Evolutionary conservation across 1,284 basidiomycete species (phyloP).

Genomic region (Pholiota adiposa): DNA sequence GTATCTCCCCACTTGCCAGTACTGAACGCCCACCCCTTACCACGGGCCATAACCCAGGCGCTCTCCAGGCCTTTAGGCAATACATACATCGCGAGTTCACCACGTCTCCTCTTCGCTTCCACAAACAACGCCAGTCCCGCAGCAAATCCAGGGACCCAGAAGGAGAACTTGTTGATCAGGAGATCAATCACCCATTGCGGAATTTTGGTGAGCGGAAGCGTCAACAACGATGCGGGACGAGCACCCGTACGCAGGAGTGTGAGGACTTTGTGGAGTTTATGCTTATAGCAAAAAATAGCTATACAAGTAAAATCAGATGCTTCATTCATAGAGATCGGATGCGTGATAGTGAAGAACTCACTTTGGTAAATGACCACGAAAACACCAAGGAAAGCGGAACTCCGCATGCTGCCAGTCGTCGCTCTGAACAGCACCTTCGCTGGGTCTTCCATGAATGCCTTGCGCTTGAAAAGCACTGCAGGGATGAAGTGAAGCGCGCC

Average conservation of each 20-base stretch:
- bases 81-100: conserved; percentile 94
- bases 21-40: conserved; percentile 78
- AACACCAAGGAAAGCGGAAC: conserved; percentile 86
- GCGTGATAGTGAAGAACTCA: conserved; percentile 41
- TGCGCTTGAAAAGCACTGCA: conserved; percentile 75
- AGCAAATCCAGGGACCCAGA: conserved; percentile 78
- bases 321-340: background rate
- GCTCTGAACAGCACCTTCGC: conserved; percentile 67
- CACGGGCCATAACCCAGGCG: conserved; percentile 81
- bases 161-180: conserved; percentile 72
- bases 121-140: conserved; percentile 84
- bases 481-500: conserved; percentile 92
- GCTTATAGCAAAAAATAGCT: conserved; percentile 81
- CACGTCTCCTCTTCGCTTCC: conserved; percentile 82
- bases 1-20: conserved; percentile 74
- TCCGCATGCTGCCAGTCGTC: conserved; percentile 77
- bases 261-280: conserved; percentile 58
- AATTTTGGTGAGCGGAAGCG: conserved; percentile 38
- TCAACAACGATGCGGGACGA: conserved; percentile 26
- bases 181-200: conserved; percentile 55
- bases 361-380: conserved; percentile 90
- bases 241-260: conserved; percentile 37
- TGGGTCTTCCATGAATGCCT: conserved; percentile 64
- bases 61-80: conserved; percentile 92
- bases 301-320: conserved; percentile 7